phyloP scores from a whole-genome alignment of 306 rosid species.

The Prosopis cineraria region DNA sequence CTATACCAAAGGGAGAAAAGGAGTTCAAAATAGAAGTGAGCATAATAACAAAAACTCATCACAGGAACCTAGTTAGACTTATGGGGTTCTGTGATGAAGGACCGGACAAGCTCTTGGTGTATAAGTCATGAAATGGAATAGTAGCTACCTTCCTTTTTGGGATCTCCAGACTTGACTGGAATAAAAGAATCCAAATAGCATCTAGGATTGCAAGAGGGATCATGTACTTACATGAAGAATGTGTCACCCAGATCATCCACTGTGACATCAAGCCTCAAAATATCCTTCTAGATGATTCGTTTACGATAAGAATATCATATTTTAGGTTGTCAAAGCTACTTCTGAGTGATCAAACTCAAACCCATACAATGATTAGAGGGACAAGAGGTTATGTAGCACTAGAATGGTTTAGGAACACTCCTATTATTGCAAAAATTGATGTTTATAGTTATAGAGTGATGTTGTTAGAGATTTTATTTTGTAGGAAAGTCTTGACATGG shows the following conservation, averaged over 20 bases:
- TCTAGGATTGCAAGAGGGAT: conserved; percentile 13
- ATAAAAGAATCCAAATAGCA: conserved; percentile 25
- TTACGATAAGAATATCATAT: conserved; percentile 31
- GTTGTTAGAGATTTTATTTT: conserved; percentile 31
- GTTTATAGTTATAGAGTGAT: conserved; percentile 35
- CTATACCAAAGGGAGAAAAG: conserved; percentile 41
- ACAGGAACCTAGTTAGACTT: conserved; percentile 29
- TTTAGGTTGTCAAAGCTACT: conserved; percentile 44
- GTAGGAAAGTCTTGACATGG: conserved; percentile 7
- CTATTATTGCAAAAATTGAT: conserved; percentile 25
- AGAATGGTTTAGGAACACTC: conserved; percentile 24
- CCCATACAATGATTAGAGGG: conserved; percentile 38
- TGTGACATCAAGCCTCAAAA: conserved; percentile 37
- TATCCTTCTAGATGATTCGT: conserved; percentile 26
- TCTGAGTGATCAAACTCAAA: conserved; percentile 29
- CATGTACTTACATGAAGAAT: conserved; percentile 30
- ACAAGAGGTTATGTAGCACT: conserved; percentile 40
- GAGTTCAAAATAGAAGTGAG: conserved; percentile 49
- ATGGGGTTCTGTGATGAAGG: conserved; percentile 36
- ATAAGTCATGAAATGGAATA: conserved; percentile 28
- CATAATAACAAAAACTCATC: conserved; percentile 40
- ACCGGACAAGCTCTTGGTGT: conserved; percentile 4
- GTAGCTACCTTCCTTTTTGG: conserved; percentile 28
- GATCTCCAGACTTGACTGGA: conserved; percentile 30
- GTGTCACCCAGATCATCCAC: conserved; percentile 27